phyloP scores from a whole-genome alignment of 768 basidiomycete species.

The Tylopilus vinaceipallidus region DNA sequence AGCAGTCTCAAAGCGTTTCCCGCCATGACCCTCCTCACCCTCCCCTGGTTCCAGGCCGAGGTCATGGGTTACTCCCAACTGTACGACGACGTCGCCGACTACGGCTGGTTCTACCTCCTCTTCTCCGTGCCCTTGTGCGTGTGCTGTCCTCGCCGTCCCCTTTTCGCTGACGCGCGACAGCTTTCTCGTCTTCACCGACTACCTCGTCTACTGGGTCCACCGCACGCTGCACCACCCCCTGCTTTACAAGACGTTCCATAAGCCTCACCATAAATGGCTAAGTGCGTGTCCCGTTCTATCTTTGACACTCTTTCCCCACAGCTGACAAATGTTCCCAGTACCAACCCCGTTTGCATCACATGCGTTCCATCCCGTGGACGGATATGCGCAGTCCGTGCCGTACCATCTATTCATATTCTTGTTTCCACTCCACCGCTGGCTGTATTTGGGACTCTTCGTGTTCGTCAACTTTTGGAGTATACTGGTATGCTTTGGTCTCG shows the following conservation, averaged over 20 bases:
- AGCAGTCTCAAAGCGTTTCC: constrained; percentile 77
- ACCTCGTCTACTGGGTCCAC: constrained; percentile 96
- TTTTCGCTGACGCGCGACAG: constrained; percentile 31
- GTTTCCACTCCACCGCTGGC: constrained; percentile 83
- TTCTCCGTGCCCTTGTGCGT: constrained; percentile 70
- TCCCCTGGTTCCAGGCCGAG: constrained; percentile 94
- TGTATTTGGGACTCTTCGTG: constrained; percentile 86
- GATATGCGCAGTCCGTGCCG: constrained; percentile 90
- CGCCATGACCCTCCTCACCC: constrained; percentile 73
- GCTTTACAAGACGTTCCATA: constrained; percentile 90
- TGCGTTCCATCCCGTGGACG: constrained; percentile 96
- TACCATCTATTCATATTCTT: constrained; percentile 91
- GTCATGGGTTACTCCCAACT: constrained; percentile 80
- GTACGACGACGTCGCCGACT: constrained; percentile 77
- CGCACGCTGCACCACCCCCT: constrained; percentile 81
- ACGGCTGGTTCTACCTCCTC: constrained; percentile 72
- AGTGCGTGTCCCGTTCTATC: constrained; percentile 46
- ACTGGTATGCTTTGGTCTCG: constrained; percentile 53
- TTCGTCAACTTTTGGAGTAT: constrained; percentile 95
- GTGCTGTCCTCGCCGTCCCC: neutral
- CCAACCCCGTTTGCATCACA: constrained; percentile 97
- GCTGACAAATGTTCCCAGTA: constrained; percentile 46
- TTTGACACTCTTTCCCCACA: neutral
- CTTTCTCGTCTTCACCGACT: constrained; percentile 88
- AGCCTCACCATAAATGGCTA: constrained; percentile 99